phyloP scores from a whole-genome alignment of 495 filamentous ascomycete species.

The Astrothelium subdiscretum region DNA sequence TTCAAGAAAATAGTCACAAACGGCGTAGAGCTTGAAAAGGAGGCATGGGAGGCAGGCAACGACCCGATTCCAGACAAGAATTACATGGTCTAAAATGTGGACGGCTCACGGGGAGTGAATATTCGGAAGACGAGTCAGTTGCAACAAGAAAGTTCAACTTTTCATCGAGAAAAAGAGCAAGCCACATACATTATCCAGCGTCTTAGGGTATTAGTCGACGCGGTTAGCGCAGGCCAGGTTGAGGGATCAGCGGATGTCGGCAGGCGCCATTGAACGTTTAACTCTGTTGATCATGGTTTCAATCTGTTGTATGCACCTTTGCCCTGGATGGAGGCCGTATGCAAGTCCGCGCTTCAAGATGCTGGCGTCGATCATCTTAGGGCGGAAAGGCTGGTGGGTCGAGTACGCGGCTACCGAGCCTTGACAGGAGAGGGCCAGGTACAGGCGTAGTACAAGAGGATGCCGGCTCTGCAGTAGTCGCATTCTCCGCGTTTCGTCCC shows the following conservation, averaged over 20 bases:
- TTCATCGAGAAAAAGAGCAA: background rate
- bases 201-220: background rate
- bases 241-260: background rate
- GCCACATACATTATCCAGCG: background rate
- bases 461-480: too few relatives aligned
- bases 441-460: too few relatives aligned
- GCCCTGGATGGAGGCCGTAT: background rate
- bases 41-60: background rate
- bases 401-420: too few relatives aligned
- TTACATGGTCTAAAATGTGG: background rate
- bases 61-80: background rate
- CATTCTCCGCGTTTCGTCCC: too few relatives aligned
- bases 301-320: background rate
- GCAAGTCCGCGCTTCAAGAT: background rate
- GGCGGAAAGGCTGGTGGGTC: too few relatives aligned
- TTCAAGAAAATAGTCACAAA: background rate
- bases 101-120: background rate
- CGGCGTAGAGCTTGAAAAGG: background rate
- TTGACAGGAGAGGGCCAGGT: too few relatives aligned
- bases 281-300: too few relatives aligned
- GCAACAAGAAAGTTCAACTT: background rate
- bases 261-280: too few relatives aligned
- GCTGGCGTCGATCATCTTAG: background rate
- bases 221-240: background rate
- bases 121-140: background rate